Percentiles rank a stretch among this genome's conserved stretches.
These are phyloP conservation scores for Xylaria sp. DNA, from an alignment of 2,329 filamentous ascomycete species.

Conservation along the genomic window DNA sequence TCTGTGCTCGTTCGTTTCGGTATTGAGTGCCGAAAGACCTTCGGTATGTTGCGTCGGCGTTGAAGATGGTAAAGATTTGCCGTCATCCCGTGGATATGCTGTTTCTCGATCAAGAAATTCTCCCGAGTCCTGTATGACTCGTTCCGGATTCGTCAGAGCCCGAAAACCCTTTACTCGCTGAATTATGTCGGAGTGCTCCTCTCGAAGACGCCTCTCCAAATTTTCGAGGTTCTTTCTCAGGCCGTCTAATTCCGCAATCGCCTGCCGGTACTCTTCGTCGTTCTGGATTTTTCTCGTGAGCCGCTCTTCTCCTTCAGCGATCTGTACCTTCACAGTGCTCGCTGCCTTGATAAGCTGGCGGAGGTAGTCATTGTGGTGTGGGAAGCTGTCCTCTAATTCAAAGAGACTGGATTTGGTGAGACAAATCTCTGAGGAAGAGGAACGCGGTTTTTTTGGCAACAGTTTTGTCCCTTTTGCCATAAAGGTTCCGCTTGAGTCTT, in stretches of 20 bases:
- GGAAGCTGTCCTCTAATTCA: too few relatives aligned
- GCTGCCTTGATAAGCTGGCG: neutral
- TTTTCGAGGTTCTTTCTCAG: neutral
- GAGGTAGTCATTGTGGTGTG: neutral
- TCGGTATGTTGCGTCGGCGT: neutral
- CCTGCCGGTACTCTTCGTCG: neutral
- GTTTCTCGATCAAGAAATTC: neutral
- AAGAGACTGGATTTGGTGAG: neutral
- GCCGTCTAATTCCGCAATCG: neutral
- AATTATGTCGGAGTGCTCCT: neutral
- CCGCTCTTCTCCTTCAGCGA: neutral
- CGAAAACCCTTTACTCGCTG: too few relatives aligned
- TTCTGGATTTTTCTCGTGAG: neutral
- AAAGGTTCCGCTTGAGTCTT: neutral
- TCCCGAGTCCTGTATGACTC: neutral
- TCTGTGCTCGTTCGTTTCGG: neutral
- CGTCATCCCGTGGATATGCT: neutral
- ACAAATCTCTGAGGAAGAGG: neutral
- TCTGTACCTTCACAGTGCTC: neutral
- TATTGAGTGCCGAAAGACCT: neutral
- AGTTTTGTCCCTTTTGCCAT: too few relatives aligned
- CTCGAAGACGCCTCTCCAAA: neutral
- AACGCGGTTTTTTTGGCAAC: neutral
- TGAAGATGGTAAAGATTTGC: neutral
- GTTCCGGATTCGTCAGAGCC: neutral